Evolutionary conservation across 2,329 filamentous ascomycete species (phyloP).

Genomic region (Coniochaeta sp.): DNA sequence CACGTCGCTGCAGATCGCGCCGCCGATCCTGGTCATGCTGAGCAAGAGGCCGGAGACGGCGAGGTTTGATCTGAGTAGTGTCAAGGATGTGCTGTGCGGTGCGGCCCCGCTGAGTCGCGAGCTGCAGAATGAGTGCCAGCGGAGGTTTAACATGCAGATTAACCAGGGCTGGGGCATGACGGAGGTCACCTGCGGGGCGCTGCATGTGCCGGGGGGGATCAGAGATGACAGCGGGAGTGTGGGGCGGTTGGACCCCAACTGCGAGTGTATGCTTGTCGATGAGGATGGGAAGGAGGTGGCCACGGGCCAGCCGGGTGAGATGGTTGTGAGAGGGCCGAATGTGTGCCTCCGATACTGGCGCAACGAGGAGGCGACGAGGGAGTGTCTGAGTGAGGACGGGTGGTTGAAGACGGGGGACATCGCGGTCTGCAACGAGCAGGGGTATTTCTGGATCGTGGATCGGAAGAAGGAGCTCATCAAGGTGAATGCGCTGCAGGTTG

Average conservation of each 20-base stretch:
- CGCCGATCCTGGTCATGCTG: slow-evolving; percentile 51
- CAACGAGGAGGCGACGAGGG: slow-evolving; percentile 45
- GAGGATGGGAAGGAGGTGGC: slow-evolving; percentile 42
- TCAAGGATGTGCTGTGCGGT: slow-evolving; percentile 39
- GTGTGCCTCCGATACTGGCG: slow-evolving; percentile 52
- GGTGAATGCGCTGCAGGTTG: slow-evolving; percentile 48
- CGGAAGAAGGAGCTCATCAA: slow-evolving; percentile 37
- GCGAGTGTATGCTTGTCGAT: slow-evolving; percentile 32
- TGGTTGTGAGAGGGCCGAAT: slow-evolving; percentile 47
- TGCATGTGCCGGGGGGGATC: slow-evolving; percentile 31
- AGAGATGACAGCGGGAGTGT: slow-evolving; percentile 29
- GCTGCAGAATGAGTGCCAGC: slow-evolving; percentile 25
- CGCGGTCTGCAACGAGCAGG: slow-evolving; percentile 24
- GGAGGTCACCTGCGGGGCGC: slow-evolving; percentile 31
- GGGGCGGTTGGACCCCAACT: slow-evolving; percentile 28
- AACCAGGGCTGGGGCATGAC: slow-evolving; percentile 57
- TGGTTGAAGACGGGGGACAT: slow-evolving; percentile 51
- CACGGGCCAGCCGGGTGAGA: slow-evolving; percentile 41
- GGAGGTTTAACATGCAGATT: slow-evolving; percentile 22
- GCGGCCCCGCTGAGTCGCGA: slow-evolving; percentile 45
- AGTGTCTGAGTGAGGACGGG: slow-evolving; percentile 24
- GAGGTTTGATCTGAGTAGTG: slow-evolving; percentile 43
- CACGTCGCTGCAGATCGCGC: slow-evolving; percentile 44
- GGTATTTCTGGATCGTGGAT: slow-evolving; percentile 42
- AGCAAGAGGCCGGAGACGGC: slow-evolving; percentile 46